Percentiles rank a stretch among this genome's conserved stretches.
Evolutionary conservation across 2,329 filamentous ascomycete genomes (phyloP).

Genomic region (Seiridium unicorne): DNA sequence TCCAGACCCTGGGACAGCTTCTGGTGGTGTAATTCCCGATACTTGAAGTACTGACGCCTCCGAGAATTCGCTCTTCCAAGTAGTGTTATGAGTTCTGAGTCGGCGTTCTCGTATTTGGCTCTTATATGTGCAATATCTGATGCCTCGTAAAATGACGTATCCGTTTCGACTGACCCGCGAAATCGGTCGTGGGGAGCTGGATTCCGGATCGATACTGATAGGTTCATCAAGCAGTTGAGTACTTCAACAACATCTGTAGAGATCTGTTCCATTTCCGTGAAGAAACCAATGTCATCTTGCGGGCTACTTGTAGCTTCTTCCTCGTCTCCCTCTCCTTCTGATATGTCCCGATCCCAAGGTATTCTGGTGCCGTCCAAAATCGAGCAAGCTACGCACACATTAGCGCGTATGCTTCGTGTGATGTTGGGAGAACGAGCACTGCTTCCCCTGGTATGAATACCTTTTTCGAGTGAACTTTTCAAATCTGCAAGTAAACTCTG

Average conservation of each 20-base stretch:
- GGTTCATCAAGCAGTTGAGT: constrained; percentile 30
- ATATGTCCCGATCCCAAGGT: no score
- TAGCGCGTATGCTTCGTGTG: no score
- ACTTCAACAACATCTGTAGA: constrained; percentile 19
- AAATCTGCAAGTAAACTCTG: no score
- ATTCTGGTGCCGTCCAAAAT: no score
- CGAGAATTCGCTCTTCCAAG: constrained; percentile 32
- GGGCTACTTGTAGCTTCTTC: no score
- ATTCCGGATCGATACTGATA: constrained; percentile 34
- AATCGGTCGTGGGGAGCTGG: constrained; percentile 34
- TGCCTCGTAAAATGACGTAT: constrained; percentile 20
- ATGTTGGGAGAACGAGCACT: no score
- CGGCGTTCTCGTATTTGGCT: constrained; percentile 25
- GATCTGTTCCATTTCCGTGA: constrained; percentile 17
- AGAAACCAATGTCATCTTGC: constrained; percentile 7
- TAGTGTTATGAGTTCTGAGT: constrained; percentile 13
- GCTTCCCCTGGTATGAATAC: no score
- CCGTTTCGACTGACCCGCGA: constrained; percentile 11
- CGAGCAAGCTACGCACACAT: no score
- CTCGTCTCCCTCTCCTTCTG: no score
- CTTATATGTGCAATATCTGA: constrained; percentile 28
- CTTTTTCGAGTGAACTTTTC: no score
- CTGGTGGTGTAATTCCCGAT: constrained; percentile 31
- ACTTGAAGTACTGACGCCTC: constrained; percentile 33
- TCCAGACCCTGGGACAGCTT: constrained; percentile 27